phyloP scores from a whole-genome alignment of 2,329 filamentous ascomycete genomes.

The Teratosphaeriaceae sp. region DNA sequence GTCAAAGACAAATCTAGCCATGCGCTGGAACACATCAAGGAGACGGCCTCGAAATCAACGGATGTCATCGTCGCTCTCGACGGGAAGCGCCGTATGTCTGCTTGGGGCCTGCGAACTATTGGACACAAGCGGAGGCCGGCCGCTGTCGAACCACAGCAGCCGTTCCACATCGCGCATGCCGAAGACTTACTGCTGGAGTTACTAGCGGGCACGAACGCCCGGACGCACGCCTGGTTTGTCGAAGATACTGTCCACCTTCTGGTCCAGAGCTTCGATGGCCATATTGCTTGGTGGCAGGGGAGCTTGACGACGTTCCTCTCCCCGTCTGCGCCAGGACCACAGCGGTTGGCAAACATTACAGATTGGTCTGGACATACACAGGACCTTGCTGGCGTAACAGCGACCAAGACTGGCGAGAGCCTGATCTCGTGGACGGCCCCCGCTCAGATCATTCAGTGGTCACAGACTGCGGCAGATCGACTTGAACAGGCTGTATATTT shows the following conservation, averaged over 20 bases:
- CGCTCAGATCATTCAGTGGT: background rate
- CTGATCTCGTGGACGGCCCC: conserved; percentile 3
- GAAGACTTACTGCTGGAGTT: conserved; percentile 43
- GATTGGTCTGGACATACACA: conserved; percentile 14
- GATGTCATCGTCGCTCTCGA: conserved; percentile 86
- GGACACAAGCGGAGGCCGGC: conserved; percentile 55
- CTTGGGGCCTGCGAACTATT: conserved; percentile 86
- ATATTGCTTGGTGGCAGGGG: conserved; percentile 73
- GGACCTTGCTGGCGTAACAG: background rate
- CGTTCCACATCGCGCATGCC: conserved; percentile 83
- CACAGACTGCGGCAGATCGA: background rate
- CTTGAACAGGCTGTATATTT: background rate
- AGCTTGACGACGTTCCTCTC: conserved; percentile 76
- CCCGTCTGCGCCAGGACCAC: conserved; percentile 35
- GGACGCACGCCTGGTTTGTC: conserved; percentile 23
- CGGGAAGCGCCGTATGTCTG: conserved; percentile 77
- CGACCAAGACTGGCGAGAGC: background rate
- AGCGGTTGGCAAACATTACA: conserved; percentile 11
- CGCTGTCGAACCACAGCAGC: conserved; percentile 43
- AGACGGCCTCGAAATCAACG: conserved; percentile 75
- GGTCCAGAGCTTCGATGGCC: conserved; percentile 77
- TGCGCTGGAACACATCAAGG: conserved; percentile 75
- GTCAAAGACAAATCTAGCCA: conserved; percentile 51
- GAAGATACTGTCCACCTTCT: conserved; percentile 46
- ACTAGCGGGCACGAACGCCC: conserved; percentile 11